Percentiles rank a stretch among this genome's conserved stretches.
phyloP scores from a whole-genome alignment of 768 basidiomycete genomes.

The Russula ochroleuca region DNA sequence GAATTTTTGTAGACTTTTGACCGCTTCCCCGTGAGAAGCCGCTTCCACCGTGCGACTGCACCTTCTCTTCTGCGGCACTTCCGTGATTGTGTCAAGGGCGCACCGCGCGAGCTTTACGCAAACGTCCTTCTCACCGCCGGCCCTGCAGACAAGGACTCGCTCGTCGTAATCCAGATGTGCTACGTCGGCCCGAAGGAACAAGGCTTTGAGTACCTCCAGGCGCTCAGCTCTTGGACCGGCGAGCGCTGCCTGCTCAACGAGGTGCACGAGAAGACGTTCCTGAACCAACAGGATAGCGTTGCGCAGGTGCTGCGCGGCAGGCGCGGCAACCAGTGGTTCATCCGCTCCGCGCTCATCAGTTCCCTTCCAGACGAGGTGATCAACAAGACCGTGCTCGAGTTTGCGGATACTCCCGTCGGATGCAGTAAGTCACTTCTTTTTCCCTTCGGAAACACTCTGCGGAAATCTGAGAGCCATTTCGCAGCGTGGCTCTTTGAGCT shows the following conservation, averaged over 20 bases:
- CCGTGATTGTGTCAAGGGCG: conserved; percentile 87
- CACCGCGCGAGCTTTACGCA: conserved; percentile 82
- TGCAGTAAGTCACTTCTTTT: conserved; percentile 62
- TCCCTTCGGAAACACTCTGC: neutral
- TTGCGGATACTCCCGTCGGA: conserved; percentile 80
- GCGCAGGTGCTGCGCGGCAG: conserved; percentile 84
- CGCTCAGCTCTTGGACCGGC: conserved; percentile 87
- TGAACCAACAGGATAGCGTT: conserved; percentile 87
- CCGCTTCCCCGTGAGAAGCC: conserved; percentile 42
- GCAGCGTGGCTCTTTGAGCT: conserved; percentile 91
- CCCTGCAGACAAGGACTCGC: conserved; percentile 74
- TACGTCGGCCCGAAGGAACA: conserved; percentile 73
- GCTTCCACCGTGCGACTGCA: conserved; percentile 82
- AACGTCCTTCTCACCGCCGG: conserved; percentile 90
- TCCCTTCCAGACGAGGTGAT: conserved; percentile 84
- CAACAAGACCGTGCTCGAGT: conserved; percentile 75
- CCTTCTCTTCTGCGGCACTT: conserved; percentile 87
- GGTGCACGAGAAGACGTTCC: conserved; percentile 84
- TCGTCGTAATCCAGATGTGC: conserved; percentile 90
- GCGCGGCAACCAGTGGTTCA: conserved; percentile 85
- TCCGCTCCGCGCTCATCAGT: conserved; percentile 79
- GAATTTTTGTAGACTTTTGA: neutral
- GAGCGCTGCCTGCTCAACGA: conserved; percentile 84
- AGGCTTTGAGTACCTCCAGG: conserved; percentile 71
- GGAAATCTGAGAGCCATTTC: neutral